phyloP scores from a whole-genome alignment of 176 grass and related monocot genomes.

The Melocanna baccifera region DNA sequence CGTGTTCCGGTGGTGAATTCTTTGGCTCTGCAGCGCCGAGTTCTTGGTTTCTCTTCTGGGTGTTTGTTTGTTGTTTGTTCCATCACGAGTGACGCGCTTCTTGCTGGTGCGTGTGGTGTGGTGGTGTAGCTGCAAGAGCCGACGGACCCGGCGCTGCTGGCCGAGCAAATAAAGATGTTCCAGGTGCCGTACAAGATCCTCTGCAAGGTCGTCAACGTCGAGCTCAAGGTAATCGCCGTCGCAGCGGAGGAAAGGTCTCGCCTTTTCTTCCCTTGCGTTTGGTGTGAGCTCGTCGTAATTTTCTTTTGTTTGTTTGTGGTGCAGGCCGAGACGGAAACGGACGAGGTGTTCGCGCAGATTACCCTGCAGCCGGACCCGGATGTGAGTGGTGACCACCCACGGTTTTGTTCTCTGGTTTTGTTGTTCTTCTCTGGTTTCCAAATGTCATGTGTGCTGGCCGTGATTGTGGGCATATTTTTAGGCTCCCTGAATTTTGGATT shows the following conservation, averaged over 20 bases:
- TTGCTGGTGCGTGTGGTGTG: background rate
- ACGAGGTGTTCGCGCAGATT: constrained; percentile 96
- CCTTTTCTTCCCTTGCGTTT: background rate
- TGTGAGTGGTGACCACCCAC: constrained; percentile 48
- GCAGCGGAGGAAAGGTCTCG: background rate
- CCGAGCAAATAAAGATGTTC: constrained; percentile 69
- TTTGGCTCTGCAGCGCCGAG: background rate
- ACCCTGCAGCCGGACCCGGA: constrained; percentile 68
- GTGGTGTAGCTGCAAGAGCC: constrained; percentile 66
- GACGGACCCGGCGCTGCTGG: constrained; percentile 45
- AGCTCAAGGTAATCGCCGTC: constrained; percentile 56
- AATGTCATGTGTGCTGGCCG: background rate
- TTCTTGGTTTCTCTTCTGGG: background rate
- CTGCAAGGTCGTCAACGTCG: constrained; percentile 84
- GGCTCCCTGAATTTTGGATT: background rate
- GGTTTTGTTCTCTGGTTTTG: background rate
- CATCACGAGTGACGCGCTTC: background rate
- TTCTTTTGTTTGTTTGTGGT: background rate
- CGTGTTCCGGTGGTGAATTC: background rate
- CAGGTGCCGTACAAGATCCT: constrained; percentile 86
- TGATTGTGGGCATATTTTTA: background rate
- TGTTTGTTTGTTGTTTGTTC: background rate
- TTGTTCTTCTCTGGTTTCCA: background rate
- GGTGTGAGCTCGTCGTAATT: background rate
- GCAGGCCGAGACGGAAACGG: constrained; percentile 87